Evolutionary conservation across 1,284 basidiomycete species (phyloP).

Genomic region (Ustilago shanxiensis): DNA sequence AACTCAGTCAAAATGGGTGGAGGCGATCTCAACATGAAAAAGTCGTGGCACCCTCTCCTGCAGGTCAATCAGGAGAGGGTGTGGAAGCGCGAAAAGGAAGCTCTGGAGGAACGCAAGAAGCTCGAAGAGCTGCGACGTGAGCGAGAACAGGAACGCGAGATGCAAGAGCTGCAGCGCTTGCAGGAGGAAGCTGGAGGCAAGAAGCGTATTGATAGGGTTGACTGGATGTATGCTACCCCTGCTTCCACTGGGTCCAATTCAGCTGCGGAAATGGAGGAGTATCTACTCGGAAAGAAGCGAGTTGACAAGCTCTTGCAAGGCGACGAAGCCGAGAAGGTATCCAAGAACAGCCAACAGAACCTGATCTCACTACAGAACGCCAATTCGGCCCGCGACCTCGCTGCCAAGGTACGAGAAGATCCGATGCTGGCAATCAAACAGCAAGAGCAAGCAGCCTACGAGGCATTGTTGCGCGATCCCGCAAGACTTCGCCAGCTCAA

Average conservation of each 20-base stretch:
- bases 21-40: conserved; percentile 88
- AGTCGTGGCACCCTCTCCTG: conserved; percentile 94
- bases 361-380: conserved; percentile 72
- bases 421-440: conserved; percentile 95
- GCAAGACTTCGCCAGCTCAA: conserved; percentile 77
- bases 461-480: conserved; percentile 90
- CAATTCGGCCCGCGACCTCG: conserved; percentile 87
- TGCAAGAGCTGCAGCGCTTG: conserved; percentile 93
- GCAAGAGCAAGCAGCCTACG: conserved; percentile 93
- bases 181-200: conserved; percentile 85
- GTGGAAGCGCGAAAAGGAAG: conserved; percentile 97
- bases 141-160: conserved; percentile 94
- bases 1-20: conserved; percentile 81
- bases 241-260: conserved; percentile 83
- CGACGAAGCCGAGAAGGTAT: conserved; percentile 80
- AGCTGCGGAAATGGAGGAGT: conserved; percentile 87
- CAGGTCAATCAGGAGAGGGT: conserved; percentile 98
- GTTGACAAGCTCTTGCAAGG: conserved; percentile 91
- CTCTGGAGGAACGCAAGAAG: conserved; percentile 97
- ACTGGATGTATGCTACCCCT: conserved; percentile 99
- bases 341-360: conserved; percentile 31
- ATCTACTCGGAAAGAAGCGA: conserved; percentile 96
- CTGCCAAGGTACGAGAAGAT: conserved; percentile 94
- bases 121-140: conserved; percentile 95
- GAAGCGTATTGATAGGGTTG: conserved; percentile 90